phyloP scores from a whole-genome alignment of 2,329 filamentous ascomycete genomes.

The Fusarium zealandicum region DNA sequence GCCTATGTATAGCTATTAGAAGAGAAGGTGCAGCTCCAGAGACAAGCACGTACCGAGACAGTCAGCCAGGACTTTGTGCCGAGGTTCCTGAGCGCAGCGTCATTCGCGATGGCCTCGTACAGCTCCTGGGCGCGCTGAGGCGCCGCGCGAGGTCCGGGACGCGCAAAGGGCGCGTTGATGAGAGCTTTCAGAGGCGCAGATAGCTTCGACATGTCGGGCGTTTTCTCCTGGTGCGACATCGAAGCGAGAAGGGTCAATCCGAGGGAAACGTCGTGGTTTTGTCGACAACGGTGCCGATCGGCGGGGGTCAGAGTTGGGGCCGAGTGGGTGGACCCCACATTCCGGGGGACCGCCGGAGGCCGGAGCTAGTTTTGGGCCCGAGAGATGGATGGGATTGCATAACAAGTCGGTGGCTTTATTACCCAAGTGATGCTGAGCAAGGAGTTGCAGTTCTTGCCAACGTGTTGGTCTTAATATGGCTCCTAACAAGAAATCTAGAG shows the following conservation, averaged over 20 bases:
- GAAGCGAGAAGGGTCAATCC: background rate
- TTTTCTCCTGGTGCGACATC: slow-evolving; percentile 31
- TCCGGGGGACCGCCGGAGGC: slow-evolving; percentile 20
- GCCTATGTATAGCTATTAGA: slow-evolving; percentile 60
- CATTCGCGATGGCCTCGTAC: slow-evolving; percentile 68
- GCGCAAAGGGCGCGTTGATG: slow-evolving; percentile 73
- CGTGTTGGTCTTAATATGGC: slow-evolving; percentile 16
- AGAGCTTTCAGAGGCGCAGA: slow-evolving; percentile 75
- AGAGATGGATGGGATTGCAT: slow-evolving; percentile 2
- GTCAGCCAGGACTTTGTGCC: slow-evolving; percentile 71
- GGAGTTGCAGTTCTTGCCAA: background rate
- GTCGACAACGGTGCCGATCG: slow-evolving; percentile 18
- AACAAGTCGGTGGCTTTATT: slow-evolving; percentile 10
- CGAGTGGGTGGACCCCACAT: slow-evolving; percentile 26
- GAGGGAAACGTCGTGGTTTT: slow-evolving; percentile 18
- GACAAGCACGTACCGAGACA: slow-evolving; percentile 60
- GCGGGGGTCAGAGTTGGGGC: slow-evolving; percentile 33
- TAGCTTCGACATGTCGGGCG: slow-evolving; percentile 71
- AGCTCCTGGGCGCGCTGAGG: slow-evolving; percentile 68
- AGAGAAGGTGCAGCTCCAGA: too few species aligned
- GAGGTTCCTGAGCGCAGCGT: slow-evolving; percentile 68
- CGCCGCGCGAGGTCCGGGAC: slow-evolving; percentile 70
- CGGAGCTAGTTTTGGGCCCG: slow-evolving; percentile 32
- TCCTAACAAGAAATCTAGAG: slow-evolving; percentile 40
- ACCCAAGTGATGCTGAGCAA: background rate